Percentiles rank a stretch among this genome's conserved stretches.
phyloP scores from a whole-genome alignment of 345 rosid genomes.

The Nephelium lappaceum region DNA sequence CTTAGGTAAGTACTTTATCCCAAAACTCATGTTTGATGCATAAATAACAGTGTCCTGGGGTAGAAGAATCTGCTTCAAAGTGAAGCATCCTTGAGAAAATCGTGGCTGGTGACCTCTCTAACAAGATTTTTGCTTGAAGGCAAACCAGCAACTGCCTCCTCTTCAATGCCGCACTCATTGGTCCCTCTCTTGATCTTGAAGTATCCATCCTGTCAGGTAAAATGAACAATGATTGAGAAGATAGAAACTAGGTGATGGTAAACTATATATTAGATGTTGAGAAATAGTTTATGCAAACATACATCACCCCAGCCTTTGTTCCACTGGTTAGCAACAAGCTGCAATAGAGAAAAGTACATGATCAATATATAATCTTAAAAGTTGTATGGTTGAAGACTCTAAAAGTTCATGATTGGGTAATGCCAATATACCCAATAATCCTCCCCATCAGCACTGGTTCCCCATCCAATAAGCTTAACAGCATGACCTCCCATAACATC shows the following conservation, averaged over 20 bases:
- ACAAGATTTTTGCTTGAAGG: slow-evolving; percentile 80
- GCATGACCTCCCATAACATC: slow-evolving; percentile 85
- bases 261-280: neutral
- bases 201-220: slow-evolving; percentile 72
- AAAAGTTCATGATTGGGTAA: neutral
- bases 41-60: neutral
- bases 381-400: neutral
- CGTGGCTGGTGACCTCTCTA: slow-evolving; percentile 37
- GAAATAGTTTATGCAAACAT: slow-evolving; percentile 32
- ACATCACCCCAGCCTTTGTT: slow-evolving; percentile 94
- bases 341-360: slow-evolving; percentile 29
- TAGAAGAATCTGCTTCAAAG: slow-evolving; percentile 26
- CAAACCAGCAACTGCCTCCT: slow-evolving; percentile 71
- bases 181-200: slow-evolving; percentile 90
- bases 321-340: slow-evolving; percentile 98
- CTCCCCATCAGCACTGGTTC: slow-evolving; percentile 77
- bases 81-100: slow-evolving; percentile 42
- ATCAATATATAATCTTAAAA: neutral
- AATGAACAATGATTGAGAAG: slow-evolving; percentile 1
- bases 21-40: neutral
- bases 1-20: neutral
- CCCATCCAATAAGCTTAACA: slow-evolving; percentile 98
- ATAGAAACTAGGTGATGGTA: neutral
- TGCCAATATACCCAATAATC: slow-evolving; percentile 81
- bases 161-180: slow-evolving; percentile 91